phyloP scores from a whole-genome alignment of 768 basidiomycete genomes.

The Neoboletus magnificus region DNA sequence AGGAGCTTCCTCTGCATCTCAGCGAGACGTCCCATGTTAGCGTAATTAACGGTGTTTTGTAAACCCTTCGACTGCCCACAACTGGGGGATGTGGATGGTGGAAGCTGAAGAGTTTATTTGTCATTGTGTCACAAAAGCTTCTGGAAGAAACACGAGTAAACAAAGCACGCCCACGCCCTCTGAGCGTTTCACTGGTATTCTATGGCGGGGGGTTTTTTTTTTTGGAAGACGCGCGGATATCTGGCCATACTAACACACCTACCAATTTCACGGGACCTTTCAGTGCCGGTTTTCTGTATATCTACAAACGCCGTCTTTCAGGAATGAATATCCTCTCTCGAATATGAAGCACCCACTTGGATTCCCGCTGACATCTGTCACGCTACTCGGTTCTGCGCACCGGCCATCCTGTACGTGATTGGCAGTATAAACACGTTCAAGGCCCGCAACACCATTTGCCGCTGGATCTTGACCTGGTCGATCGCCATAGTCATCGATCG shows the following conservation, averaged over 20 bases:
- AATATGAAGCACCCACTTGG: constrained; percentile 11
- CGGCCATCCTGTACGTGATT: background rate
- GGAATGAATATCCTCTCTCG: background rate
- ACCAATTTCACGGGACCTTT: background rate
- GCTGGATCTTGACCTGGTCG: background rate
- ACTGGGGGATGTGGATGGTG: background rate
- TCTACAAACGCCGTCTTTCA: background rate
- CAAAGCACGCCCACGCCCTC: constrained; percentile 9
- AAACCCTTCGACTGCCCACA: background rate
- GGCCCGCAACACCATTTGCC: background rate
- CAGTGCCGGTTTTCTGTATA: background rate
- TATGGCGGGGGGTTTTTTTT: background rate
- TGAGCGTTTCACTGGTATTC: background rate
- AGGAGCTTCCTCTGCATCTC: constrained; percentile 97
- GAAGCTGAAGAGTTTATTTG: constrained; percentile 26
- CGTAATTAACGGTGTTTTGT: constrained; percentile 7
- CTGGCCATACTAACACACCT: background rate
- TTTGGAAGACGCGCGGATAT: background rate
- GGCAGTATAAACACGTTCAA: constrained; percentile 2
- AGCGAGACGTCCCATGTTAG: constrained; percentile 86
- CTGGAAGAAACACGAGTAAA: constrained; percentile 26
- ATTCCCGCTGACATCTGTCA: constrained; percentile 7
- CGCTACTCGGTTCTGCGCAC: background rate
- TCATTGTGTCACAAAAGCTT: constrained; percentile 25
- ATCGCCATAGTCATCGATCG: constrained; percentile 13